These are phyloP conservation scores for Pycnococcus provasolii DNA, from an alignment of 139 green algal species.

Conservation along the genomic window DNA sequence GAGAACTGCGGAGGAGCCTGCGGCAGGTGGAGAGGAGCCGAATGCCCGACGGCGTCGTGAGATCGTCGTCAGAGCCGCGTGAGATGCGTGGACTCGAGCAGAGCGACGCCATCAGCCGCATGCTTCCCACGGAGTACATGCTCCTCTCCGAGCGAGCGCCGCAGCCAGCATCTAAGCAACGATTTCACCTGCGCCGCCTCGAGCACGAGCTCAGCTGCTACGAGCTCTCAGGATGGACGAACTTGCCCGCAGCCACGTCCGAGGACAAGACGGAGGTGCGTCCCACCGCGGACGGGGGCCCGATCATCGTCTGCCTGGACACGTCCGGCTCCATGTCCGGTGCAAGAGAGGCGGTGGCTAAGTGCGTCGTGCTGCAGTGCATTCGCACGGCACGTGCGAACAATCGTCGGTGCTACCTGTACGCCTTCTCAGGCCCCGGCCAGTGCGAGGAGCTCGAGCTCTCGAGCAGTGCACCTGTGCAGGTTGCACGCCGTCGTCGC, in stretches of 20 bases:
- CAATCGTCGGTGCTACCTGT: constrained; percentile 29
- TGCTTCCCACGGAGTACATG: constrained; percentile 26
- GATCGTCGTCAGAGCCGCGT: constrained; percentile 13
- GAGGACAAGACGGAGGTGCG: constrained; percentile 38
- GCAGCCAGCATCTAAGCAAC: neutral
- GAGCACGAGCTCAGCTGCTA: constrained; percentile 29
- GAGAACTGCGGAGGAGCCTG: too few species aligned
- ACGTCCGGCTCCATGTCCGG: constrained; percentile 63
- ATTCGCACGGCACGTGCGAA: constrained; percentile 35
- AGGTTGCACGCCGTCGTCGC: too few species aligned
- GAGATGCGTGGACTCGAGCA: constrained; percentile 22
- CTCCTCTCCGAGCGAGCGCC: constrained; percentile 8
- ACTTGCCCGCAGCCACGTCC: constrained; percentile 14
- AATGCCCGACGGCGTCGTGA: constrained; percentile 9
- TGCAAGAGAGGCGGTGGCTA: constrained; percentile 67
- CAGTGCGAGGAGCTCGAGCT: constrained; percentile 33
- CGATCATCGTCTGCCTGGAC: constrained; percentile 86
- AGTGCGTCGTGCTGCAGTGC: constrained; percentile 63
- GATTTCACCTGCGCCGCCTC: constrained; percentile 13
- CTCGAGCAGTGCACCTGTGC: neutral
- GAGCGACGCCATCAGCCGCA: constrained; percentile 27
- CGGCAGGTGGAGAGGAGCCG: too few species aligned
- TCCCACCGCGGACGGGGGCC: constrained; percentile 56
- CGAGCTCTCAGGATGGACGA: constrained; percentile 27
- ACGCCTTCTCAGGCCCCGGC: constrained; percentile 27